Base-by-base conservation (phyloP, 768 basidiomycete genomes). In the Lentinula sp. region DNA sequence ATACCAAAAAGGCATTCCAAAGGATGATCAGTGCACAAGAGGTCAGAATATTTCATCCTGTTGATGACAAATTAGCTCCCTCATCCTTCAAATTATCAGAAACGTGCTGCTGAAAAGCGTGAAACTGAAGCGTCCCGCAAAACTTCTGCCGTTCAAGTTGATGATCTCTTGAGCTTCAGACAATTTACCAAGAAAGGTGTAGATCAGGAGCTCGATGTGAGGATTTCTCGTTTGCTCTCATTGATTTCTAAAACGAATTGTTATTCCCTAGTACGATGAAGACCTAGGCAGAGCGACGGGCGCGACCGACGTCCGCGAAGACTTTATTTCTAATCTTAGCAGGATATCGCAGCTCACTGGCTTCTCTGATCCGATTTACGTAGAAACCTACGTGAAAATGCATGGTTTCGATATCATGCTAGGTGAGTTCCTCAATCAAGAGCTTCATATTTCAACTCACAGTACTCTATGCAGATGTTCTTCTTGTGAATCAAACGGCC, bases 341-440 rank as follows among this genome's bases (percentile, higher is more conserved):
- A 84, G 91, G 23, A 95, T 98, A 64, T 88, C 93, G 13, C 95
- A 97, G 70, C 83, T 98, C 45, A 98, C 95, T 87, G 95, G 96
- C 36, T 98, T 98, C 82, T 97, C 95, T 32, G 97, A 98, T 71
- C 93, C 96, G 10, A 93, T 99, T 64, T 98, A 98, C 67, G 95
- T 95, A 7, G 97, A 99, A 72, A 95, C 96, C 2, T 93, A 93
- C 69, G 95, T 98, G 66, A 96, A 95, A 72, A 93, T 98, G 74
- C 93, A 98, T 65, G 94, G 95, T 42, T 98, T 98, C 72, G 96
- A 99, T 71, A 97, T 99, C 69, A 75, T 93, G 45, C 84, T 99
- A 3, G 93, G 92, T 92, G 58, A 28, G 79, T 70, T 18, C 1
- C 54, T 32, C 45, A 13, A 16, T 8, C 33, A 9, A 15, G 28